Conservation (phyloP, 352 stramenopile genomes). For the Globisporangium yorkense region DNA sequence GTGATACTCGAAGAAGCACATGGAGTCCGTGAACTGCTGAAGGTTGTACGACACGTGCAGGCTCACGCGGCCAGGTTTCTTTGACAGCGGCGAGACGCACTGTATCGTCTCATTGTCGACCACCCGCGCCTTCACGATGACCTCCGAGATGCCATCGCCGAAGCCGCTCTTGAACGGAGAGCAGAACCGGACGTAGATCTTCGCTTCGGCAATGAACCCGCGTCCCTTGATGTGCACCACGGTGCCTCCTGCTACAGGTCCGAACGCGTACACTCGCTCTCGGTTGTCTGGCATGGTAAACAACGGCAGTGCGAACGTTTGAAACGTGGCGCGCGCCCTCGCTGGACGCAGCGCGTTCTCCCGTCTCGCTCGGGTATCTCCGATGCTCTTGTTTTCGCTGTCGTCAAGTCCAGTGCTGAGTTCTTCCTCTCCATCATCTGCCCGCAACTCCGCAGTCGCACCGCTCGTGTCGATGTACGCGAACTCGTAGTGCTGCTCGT, state of each 20-base stretch:
- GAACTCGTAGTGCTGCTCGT: slow-evolving; percentile 61
- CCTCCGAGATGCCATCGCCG: slow-evolving; percentile 20
- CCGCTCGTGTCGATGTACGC: slow-evolving; percentile 8
- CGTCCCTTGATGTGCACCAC: slow-evolving; percentile 45
- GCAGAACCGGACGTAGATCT: slow-evolving; percentile 63
- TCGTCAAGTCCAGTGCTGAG: neutral
- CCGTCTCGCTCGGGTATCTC: neutral
- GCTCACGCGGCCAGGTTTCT: slow-evolving; percentile 24
- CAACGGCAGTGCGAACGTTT: slow-evolving; percentile 47
- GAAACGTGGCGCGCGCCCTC: slow-evolving; percentile 25
- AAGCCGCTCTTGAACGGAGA: slow-evolving; percentile 33
- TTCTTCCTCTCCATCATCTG: slow-evolving; percentile 1
- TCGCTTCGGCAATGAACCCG: slow-evolving; percentile 51
- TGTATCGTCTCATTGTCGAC: slow-evolving; percentile 48
- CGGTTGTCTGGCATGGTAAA: slow-evolving; percentile 40
- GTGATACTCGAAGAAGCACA: slow-evolving; percentile 70
- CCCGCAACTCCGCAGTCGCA: neutral
- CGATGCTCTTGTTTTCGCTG: neutral
- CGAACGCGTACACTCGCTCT: slow-evolving; percentile 46
- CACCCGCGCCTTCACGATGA: slow-evolving; percentile 44
- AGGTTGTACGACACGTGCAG: slow-evolving; percentile 70
- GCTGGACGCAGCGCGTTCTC: neutral
- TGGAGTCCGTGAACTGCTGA: slow-evolving; percentile 62
- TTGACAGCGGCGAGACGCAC: slow-evolving; percentile 33
- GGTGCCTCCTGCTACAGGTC: slow-evolving; percentile 36